Evolutionary conservation across 1,284 basidiomycete genomes (phyloP), one percentile per base, ranked within the genome.

Genomic region (Ceratobasidium sp.): DNA sequence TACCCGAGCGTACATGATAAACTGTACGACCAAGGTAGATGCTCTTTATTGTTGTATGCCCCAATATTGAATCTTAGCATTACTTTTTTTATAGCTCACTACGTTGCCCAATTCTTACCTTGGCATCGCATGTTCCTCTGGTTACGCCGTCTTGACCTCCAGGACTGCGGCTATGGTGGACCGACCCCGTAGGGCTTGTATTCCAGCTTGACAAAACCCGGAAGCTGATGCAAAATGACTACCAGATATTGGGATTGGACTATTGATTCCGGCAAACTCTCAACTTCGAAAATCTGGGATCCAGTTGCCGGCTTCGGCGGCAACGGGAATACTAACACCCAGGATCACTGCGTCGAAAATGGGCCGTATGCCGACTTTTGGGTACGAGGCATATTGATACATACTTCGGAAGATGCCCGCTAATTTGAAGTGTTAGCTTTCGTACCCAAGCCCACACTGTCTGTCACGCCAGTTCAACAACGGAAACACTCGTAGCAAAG

Each of bases 161-260:
- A 56, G 20, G 73, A 77, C 39, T 77, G 73, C 40, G 73, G 73
- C n/a, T 77, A 77, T 33, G 67, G 49, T 42, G 73, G 73, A 15
- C 73, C 73, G 51, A 46, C 53, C 13, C 73, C 73, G 73, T 77
- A 53, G 66, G 72, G 33, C 40, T 20, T 55, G 10, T 2, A 18
- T n/a, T 51, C 10, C 53, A 12, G 4, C 46, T 18, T 44, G 28
- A 49, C 26, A 33, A 46, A 46, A 23, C 44, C 40, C 63, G 23
- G 13, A 44, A n/a, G n/a, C 42, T 66, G 10, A 66, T 23, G 33
- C 33, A 66, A 6, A 13, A 10, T 23, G 40, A 6, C 23, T n/a
- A 58, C n/a, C 58, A 77, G 73, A 12, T 77, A 77, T 51, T 77
- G 73, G 73, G 73, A 77, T 40, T 77, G 73, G 73, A 77, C 73